Evolutionary conservation across 495 filamentous ascomycete genomes (phyloP).

Genomic region (Penicillium nucicola): DNA sequence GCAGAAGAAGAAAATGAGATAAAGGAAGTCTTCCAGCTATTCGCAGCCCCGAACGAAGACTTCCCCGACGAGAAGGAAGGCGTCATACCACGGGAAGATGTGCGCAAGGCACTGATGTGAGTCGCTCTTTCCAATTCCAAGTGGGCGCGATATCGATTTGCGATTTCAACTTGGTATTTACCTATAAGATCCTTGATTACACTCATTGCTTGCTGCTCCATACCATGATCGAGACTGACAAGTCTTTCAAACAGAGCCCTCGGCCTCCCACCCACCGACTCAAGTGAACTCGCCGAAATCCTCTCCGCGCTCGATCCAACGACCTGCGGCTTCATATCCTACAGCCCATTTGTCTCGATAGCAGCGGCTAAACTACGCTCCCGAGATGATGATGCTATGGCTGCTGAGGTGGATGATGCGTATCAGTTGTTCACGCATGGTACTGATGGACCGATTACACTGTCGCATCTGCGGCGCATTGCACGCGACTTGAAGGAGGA

Average conservation of each 20-base stretch:
- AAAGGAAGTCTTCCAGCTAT: conserved; percentile 81
- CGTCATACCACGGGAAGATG: conserved; percentile 72
- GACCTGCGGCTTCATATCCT: conserved; percentile 70
- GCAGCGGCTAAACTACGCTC: conserved; percentile 76
- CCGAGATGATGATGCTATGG: conserved; percentile 50
- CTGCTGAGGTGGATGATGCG: conserved; percentile 72
- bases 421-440: conserved; percentile 72
- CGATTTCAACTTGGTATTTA: background rate
- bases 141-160: background rate
- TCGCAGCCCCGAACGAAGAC: conserved; percentile 55
- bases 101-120: conserved; percentile 80
- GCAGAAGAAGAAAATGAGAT: conserved; percentile 85
- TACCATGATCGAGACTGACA: background rate
- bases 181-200: background rate
- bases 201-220: background rate
- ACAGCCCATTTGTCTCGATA: conserved; percentile 74
- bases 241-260: conserved; percentile 57
- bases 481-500: conserved; percentile 77
- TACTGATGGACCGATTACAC: conserved; percentile 57
- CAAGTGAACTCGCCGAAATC: conserved; percentile 68
- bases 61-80: conserved; percentile 67
- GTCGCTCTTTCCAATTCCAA: conserved; percentile 16
- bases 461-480: conserved; percentile 72
- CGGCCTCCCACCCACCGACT: conserved; percentile 60
- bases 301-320: conserved; percentile 77